Evolutionary conservation across 129 eudicot species (phyloP), one percentile per base, ranked within the genome.

Genomic region (Oenanthe sinensis): DNA sequence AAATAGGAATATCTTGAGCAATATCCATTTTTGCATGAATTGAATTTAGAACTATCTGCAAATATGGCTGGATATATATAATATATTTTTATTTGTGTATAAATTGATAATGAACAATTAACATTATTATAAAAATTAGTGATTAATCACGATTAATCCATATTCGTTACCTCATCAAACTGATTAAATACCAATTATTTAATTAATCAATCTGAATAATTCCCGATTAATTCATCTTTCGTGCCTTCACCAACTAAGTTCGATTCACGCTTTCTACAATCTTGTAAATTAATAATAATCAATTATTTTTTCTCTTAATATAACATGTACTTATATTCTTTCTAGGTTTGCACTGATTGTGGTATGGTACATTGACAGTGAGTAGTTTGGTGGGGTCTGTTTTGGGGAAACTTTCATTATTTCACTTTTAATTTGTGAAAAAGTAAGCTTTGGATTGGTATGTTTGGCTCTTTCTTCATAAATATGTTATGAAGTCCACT

Each of bases 1-100:
- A 80, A 47, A 69, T 49, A 78, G 88, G 82, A 87, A 84, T 83
- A 33, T 87, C 73, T 39, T 77, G 77, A 82, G 88, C 85, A 80
- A 85, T 83, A 72, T 69, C 72, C 77, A 74, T 79, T 45, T 77
- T 52, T 40, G 71, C 22, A 77, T 74, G 78, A 80, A 73, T 28
- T 16, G 8, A 33, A 6, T 36, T 36, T 22, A 24, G 24, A 2
- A 68, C 77, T 85, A 71, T 22, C 42, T 8, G 2, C 26, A 83
- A 42, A 63, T 80, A 74, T 75, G 70, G 55, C 10, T 73, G 77
- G 12, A 43, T 16, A 73, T 30, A 40, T 7, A 26, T 39, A 0
- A 39, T 39, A 39, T 3, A n/a, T 39, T 3, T 39, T 39, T 39
- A 39, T 39, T 81, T 15, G 36, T 33, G 36, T 33, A 33, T 33